Conservation (phyloP, 1,284 basidiomycete genomes). For the Marasmius sp. region DNA sequence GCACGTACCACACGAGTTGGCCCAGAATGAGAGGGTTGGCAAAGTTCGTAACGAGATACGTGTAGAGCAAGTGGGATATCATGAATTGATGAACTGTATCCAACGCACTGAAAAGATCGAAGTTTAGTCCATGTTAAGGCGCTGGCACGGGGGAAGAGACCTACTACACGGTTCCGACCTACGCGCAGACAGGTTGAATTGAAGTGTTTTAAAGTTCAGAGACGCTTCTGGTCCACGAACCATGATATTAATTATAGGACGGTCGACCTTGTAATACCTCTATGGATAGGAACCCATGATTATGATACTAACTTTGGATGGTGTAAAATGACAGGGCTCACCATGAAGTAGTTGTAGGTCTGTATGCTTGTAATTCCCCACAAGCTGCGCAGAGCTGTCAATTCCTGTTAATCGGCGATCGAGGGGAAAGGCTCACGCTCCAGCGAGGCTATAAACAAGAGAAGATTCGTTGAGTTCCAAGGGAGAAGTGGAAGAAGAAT, state of each 20-base stretch:
- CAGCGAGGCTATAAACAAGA: background rate
- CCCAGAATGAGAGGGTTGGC: background rate
- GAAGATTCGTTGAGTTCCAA: background rate
- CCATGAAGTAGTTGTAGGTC: slow-evolving; percentile 1
- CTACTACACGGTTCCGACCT: background rate
- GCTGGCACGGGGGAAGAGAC: background rate
- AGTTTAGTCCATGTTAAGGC: background rate
- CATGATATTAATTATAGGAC: background rate
- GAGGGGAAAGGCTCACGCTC: background rate
- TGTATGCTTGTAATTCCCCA: background rate
- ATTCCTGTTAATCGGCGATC: too few species aligned
- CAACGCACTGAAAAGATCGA: background rate
- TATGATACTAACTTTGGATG: background rate
- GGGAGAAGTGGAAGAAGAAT: background rate
- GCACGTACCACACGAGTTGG: background rate
- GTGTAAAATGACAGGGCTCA: background rate
- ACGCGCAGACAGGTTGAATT: background rate
- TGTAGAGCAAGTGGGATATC: background rate
- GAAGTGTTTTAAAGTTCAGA: background rate
- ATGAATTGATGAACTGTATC: slow-evolving; percentile 1
- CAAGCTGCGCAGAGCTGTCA: background rate
- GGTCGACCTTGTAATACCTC: background rate
- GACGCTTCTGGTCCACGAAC: background rate
- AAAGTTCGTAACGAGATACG: background rate
- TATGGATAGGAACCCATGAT: background rate